Conservation (phyloP, 495 filamentous ascomycete species). For the Talaromyces ruber region DNA sequence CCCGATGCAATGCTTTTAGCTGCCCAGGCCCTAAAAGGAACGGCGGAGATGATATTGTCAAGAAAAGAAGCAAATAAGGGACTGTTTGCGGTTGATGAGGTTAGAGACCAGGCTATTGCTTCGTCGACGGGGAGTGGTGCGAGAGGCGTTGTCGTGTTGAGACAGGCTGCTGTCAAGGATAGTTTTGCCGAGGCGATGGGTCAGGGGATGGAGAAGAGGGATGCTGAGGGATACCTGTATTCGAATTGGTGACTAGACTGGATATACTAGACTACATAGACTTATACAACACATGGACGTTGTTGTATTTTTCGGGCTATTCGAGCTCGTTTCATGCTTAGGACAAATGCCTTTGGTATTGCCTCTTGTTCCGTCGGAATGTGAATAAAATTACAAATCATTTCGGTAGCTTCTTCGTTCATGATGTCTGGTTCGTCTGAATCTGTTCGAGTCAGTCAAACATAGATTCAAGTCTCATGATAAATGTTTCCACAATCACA, state of each 20-base stretch:
- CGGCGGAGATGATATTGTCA: constrained; percentile 16
- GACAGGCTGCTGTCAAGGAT: constrained; percentile 3
- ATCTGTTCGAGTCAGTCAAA: background rate
- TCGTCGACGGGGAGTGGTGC: constrained; percentile 4
- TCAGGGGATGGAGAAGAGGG: constrained; percentile 6
- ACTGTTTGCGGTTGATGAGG: constrained; percentile 2
- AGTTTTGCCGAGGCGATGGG: constrained; percentile 5
- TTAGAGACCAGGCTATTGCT: constrained; percentile 3
- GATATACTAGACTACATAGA: background rate
- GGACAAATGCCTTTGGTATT: background rate
- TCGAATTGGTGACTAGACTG: constrained; percentile 2
- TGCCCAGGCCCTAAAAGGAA: constrained; percentile 21
- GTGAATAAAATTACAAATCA: background rate
- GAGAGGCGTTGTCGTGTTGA: background rate
- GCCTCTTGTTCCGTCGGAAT: background rate
- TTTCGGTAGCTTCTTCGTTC: background rate
- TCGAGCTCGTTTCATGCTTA: background rate
- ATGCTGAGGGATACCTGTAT: constrained; percentile 1
- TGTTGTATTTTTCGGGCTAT: background rate
- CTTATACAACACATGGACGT: background rate
- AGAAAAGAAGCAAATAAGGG: constrained; percentile 7
- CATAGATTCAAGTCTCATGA: background rate
- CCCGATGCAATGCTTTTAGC: constrained; percentile 26
- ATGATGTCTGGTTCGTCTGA: background rate
- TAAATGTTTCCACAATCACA: background rate